Evolutionary conservation across 345 rosid genomes (phyloP).

Genomic region (Boechera retrofracta): DNA sequence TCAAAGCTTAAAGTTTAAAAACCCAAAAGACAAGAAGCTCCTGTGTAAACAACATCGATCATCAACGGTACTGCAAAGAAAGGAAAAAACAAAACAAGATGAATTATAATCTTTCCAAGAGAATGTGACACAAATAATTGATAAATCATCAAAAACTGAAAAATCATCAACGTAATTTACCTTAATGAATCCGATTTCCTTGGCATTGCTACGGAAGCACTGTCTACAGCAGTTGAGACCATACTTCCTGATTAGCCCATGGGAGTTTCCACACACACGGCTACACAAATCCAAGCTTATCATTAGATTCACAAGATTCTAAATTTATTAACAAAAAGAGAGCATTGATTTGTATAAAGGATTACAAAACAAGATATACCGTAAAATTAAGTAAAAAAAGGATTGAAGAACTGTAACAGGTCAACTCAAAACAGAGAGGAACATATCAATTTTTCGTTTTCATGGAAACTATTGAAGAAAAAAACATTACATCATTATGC

Average conservation of each 20-base stretch:
- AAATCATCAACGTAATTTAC: conserved; percentile 25
- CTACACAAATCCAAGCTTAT: not conserved
- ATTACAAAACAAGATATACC: not conserved
- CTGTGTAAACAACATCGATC: not conserved
- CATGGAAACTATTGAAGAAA: not conserved
- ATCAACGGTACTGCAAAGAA: conserved; percentile 38
- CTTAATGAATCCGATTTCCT: conserved; percentile 63
- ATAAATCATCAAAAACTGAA: not conserved
- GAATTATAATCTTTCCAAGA: not conserved
- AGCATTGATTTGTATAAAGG: not conserved
- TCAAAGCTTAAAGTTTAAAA: not conserved
- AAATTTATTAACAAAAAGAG: not conserved
- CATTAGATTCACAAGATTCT: not conserved
- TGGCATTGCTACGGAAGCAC: conserved; percentile 51
- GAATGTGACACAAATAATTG: not conserved
- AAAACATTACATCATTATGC: not conserved
- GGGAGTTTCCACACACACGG: conserved; percentile 50
- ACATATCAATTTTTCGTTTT: not conserved
- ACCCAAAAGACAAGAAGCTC: not conserved
- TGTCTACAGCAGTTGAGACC: conserved; percentile 50
- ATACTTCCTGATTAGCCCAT: conserved; percentile 52
- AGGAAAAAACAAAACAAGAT: not conserved
- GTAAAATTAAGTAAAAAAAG: not conserved
- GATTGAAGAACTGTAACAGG: not conserved
- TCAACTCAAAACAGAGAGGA: not conserved